Conservation (phyloP, 2,329 filamentous ascomycete species). For the Fusarium sp. region DNA sequence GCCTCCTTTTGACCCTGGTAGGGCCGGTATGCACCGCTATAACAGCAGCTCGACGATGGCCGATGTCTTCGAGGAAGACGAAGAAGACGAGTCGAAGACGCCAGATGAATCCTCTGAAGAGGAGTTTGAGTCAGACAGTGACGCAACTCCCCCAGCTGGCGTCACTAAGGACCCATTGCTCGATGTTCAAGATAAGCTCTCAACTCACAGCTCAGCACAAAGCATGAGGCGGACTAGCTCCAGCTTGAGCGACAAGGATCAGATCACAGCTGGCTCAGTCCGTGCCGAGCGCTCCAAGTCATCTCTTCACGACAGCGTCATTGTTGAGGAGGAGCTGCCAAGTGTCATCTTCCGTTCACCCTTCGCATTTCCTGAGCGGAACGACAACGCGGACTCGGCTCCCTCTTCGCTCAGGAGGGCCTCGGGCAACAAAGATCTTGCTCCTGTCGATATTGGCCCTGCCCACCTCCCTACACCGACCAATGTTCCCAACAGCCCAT, state of each 20-base stretch:
- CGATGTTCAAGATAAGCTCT: constrained; percentile 38
- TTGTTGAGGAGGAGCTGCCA: constrained; percentile 62
- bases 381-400: constrained; percentile 55
- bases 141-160: constrained; percentile 51
- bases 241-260: constrained; percentile 56
- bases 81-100: constrained; percentile 66
- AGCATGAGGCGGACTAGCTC: constrained; percentile 59
- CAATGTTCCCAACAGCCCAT: constrained; percentile 70
- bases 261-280: constrained; percentile 45
- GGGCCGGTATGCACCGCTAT: constrained; percentile 70
- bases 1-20: constrained; percentile 75
- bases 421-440: constrained; percentile 58
- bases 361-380: constrained; percentile 48
- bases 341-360: constrained; percentile 56
- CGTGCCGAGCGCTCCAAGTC: constrained; percentile 62
- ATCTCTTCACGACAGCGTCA: constrained; percentile 65
- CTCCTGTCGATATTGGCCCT: constrained; percentile 63
- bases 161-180: constrained; percentile 36
- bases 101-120: constrained; percentile 57
- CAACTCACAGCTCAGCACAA: constrained; percentile 36
- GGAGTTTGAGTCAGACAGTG: constrained; percentile 60
- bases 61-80: constrained; percentile 88
- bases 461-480: constrained; percentile 59
- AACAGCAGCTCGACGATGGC: constrained; percentile 81
- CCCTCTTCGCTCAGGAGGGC: constrained; percentile 60